phyloP scores from a whole-genome alignment of 2,329 filamentous ascomycete genomes.

The Volutella citrinella region DNA sequence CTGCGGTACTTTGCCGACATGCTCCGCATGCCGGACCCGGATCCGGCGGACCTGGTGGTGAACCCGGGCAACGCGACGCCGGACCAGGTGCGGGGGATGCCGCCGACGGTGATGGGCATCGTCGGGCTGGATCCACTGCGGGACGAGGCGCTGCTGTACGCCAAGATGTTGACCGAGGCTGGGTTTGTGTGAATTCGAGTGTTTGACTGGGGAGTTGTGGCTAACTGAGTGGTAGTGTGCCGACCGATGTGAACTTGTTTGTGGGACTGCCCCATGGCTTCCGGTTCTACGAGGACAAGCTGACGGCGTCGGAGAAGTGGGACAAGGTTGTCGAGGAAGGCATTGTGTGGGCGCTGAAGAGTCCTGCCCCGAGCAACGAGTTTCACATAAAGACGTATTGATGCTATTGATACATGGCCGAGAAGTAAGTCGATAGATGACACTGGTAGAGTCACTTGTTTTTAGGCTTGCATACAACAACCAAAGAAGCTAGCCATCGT shows the following conservation, averaged over 20 bases:
- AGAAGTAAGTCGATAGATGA: too few species aligned
- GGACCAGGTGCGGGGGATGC: constrained; percentile 38
- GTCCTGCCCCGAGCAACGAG: constrained; percentile 27
- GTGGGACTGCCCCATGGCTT: constrained; percentile 53
- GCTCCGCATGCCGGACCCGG: constrained; percentile 20
- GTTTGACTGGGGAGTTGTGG: not conserved
- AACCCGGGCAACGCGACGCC: constrained; percentile 34
- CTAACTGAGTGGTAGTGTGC: constrained; percentile 35
- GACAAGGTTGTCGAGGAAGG: constrained; percentile 41
- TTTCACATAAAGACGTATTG: constrained; percentile 17
- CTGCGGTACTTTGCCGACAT: constrained; percentile 20
- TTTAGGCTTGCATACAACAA: too few species aligned
- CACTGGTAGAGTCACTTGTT: too few species aligned
- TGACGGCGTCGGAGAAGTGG: constrained; percentile 37
- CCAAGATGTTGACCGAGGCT: constrained; percentile 39
- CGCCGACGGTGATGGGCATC: constrained; percentile 42
- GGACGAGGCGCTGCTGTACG: constrained; percentile 48
- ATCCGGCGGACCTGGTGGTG: constrained; percentile 32
- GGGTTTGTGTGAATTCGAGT: constrained; percentile 38
- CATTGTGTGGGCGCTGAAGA: constrained; percentile 38
- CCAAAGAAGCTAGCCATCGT: too few species aligned
- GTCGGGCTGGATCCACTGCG: constrained; percentile 45
- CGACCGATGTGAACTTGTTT: constrained; percentile 47
- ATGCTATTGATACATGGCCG: too few species aligned
- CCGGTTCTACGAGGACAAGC: constrained; percentile 33